Base-by-base conservation (phyloP, 2,329 filamentous ascomycete species). In the Trichophyton mentagrophytes region DNA sequence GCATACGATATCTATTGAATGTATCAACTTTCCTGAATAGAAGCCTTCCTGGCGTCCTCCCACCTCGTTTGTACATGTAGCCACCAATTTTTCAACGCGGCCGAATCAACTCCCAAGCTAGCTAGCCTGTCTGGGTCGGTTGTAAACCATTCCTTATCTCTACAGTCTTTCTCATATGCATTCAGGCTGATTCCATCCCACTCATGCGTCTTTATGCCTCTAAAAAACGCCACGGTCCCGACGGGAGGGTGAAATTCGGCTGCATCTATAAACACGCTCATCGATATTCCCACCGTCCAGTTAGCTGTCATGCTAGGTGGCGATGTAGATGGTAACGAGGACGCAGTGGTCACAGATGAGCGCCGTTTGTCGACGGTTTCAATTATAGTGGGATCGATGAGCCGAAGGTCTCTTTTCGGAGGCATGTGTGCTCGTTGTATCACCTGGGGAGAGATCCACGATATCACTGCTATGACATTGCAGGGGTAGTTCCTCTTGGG, bases 231-330 rank as follows among this genome's bases (percentile, higher is more conserved):
- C 25, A 70, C 61, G 1, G 69, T 70, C 1, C 69, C 69, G 8
- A 65, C 60, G 3, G 61, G 38, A 6, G 69, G 69, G 42, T 61
- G 61, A 57, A 71, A 71, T 6, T 60, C 60, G 17, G 62, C 64
- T 33, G 68, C 68, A 62, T 70, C 66, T 15, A 69, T 61, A 62
- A 68, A 71, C 3, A 70, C 66, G 13, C 68, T 68, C 22, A 71
- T 60, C 8, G 66, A 67, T 9, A 71, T 60, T 0, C 67, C 68
- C 1, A 61, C 27, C 13, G 47, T 9, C 40, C 56, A 57, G 27
- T 38, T 49, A 27, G 57, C 47, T 55, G 25, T 17, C 38, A 51
- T 17, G 51, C 56, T 49, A 9, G 40, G 42, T 11, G n/a, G 40
- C 17, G 25, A 11, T 20, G 57, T 49, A 30, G 42, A 49, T 3